These are phyloP conservation scores for Nitzschia palea DNA, from an alignment of 108 stramenopile species.

Conservation along the genomic window DNA sequence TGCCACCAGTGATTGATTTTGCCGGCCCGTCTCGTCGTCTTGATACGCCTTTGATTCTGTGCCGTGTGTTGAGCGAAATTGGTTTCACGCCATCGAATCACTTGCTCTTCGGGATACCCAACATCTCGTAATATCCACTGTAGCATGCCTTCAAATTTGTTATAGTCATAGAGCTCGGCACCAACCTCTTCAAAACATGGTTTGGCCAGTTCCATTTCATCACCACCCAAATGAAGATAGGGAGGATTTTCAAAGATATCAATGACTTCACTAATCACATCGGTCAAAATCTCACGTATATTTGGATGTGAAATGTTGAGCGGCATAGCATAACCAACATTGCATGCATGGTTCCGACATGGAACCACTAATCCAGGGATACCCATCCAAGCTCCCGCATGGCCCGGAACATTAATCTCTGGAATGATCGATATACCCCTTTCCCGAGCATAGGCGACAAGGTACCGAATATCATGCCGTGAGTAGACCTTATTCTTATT, in stretches of 20 bases:
- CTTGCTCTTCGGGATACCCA: constrained; percentile 8
- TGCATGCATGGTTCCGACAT: constrained; percentile 28
- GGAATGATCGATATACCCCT: constrained; percentile 20
- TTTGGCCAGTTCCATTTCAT: constrained; percentile 26
- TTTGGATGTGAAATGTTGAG: constrained; percentile 28
- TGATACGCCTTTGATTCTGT: background rate
- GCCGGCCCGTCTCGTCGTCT: constrained; percentile 10
- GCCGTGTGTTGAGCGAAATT: background rate
- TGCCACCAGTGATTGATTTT: constrained; percentile 23
- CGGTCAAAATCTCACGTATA: constrained; percentile 17
- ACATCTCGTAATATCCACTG: constrained; percentile 15
- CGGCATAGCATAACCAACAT: constrained; percentile 27
- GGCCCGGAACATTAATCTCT: constrained; percentile 34
- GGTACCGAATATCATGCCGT: constrained; percentile 12
- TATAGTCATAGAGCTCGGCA: constrained; percentile 15
- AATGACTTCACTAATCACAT: constrained; percentile 28
- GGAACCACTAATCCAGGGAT: constrained; percentile 33
- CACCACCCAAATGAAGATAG: constrained; percentile 41
- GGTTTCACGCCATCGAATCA: constrained; percentile 26
- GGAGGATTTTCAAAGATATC: constrained; percentile 41
- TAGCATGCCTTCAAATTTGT: constrained; percentile 16
- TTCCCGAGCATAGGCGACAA: constrained; percentile 10
- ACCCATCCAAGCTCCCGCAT: constrained; percentile 34
- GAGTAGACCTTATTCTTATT: constrained; percentile 23
- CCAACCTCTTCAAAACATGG: constrained; percentile 35